Percentiles rank a stretch among this genome's conserved stretches.
phyloP scores from a whole-genome alignment of 139 green algal genomes.

The Chloropicon primus region DNA sequence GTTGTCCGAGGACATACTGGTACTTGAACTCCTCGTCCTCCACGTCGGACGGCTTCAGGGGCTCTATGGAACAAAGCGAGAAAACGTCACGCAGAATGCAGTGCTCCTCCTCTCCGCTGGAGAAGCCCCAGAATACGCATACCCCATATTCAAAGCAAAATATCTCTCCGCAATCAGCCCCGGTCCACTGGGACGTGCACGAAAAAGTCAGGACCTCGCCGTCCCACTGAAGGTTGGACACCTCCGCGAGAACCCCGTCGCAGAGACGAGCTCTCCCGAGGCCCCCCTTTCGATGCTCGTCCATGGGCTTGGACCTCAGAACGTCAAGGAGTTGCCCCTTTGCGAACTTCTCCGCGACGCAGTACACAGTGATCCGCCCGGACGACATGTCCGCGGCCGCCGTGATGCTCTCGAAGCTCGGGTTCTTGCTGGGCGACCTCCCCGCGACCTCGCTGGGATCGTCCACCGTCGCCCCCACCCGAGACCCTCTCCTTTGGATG shows the following conservation, averaged over 20 bases:
- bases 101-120: slow-evolving; percentile 15
- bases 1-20: not conserved
- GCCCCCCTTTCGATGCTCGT: no score
- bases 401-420: not conserved
- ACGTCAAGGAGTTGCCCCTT: not conserved
- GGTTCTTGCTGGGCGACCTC: not conserved
- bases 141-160: slow-evolving; percentile 65
- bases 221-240: not conserved
- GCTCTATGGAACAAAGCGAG: not conserved
- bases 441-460: not conserved
- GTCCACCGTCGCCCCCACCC: no score
- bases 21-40: slow-evolving; percentile 11
- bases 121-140: slow-evolving; percentile 52
- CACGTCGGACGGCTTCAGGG: not conserved
- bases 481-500: no score
- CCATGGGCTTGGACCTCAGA: not conserved
- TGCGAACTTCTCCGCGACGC: slow-evolving; percentile 28
- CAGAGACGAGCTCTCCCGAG: not conserved
- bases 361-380: slow-evolving; percentile 34
- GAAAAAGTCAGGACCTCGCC: not conserved
- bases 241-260: not conserved
- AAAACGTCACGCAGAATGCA: slow-evolving; percentile 9
- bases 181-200: not conserved
- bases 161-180: slow-evolving; percentile 19
- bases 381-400: not conserved